Evolutionary conservation across 345 rosid species (phyloP).

Genomic region (Bruguiera sexangula): DNA sequence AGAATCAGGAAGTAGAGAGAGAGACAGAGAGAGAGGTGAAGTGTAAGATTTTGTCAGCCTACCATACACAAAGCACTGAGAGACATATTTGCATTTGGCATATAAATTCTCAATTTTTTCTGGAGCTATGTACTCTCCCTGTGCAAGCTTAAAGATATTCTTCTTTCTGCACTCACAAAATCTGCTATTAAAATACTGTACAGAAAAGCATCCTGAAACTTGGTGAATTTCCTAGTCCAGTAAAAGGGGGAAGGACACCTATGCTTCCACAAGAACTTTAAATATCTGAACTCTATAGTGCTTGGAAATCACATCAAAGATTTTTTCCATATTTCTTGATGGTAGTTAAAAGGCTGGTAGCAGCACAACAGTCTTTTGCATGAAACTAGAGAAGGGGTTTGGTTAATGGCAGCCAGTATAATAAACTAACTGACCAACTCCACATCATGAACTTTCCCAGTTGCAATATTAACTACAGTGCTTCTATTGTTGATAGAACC

Average conservation of each 20-base stretch:
- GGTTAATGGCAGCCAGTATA: too few species aligned
- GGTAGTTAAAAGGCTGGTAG: too few species aligned
- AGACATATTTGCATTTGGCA: conserved; percentile 78
- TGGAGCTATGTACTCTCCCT: conserved; percentile 98
- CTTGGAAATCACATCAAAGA: too few species aligned
- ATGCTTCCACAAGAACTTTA: too few species aligned
- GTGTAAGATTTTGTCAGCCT: conserved; percentile 11
- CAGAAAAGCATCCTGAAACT: neutral
- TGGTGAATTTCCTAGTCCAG: neutral
- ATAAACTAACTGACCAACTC: too few species aligned
- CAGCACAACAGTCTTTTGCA: too few species aligned
- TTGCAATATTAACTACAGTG: too few species aligned
- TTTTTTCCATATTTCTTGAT: too few species aligned
- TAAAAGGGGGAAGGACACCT: neutral
- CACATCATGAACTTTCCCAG: too few species aligned
- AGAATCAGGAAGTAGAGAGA: conserved; percentile 4
- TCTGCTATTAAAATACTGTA: conserved; percentile 32
- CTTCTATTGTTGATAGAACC: too few species aligned
- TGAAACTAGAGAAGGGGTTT: too few species aligned
- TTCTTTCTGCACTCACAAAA: conserved; percentile 77
- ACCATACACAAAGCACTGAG: conserved; percentile 91
- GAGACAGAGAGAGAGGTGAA: conserved; percentile 1
- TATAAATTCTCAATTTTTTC: conserved; percentile 96
- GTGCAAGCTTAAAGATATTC: conserved; percentile 97
- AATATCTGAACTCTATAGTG: too few species aligned